phyloP scores from a whole-genome alignment of 2,329 filamentous ascomycete genomes.

The Exophiala sideris region DNA sequence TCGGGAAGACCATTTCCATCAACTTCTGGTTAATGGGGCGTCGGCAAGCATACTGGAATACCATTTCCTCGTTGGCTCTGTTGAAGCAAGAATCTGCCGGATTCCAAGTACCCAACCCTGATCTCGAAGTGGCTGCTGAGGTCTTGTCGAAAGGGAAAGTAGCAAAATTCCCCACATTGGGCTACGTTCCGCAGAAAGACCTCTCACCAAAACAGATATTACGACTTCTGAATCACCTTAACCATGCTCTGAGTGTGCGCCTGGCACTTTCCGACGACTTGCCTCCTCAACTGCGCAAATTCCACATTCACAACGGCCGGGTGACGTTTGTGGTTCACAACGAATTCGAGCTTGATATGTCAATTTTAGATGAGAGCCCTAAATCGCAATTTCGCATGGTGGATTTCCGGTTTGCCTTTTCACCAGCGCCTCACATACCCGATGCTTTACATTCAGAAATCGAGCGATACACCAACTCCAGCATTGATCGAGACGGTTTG shows the following conservation, averaged over 20 bases:
- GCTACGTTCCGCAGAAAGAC: conserved; percentile 70
- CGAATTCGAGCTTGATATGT: conserved; percentile 92
- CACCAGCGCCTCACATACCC: conserved; percentile 65
- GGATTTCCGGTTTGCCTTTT: conserved; percentile 81
- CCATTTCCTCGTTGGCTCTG: conserved; percentile 63
- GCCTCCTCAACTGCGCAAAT: conserved; percentile 73
- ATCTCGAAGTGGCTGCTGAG: conserved; percentile 84
- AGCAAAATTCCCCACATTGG: conserved; percentile 74
- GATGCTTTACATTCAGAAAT: conserved; percentile 62
- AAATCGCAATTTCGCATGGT: conserved; percentile 89
- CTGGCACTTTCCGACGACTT: conserved; percentile 83
- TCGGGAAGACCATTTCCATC: conserved; percentile 85
- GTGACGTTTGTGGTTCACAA: conserved; percentile 79
- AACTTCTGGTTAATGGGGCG: conserved; percentile 68
- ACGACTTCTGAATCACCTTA: conserved; percentile 73
- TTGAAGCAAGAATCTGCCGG: conserved; percentile 69
- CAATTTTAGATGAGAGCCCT: conserved; percentile 80
- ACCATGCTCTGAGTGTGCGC: conserved; percentile 76
- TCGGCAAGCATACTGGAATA: conserved; percentile 57
- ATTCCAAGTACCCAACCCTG: conserved; percentile 80
- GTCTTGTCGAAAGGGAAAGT: conserved; percentile 75
- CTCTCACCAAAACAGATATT: conserved; percentile 70
- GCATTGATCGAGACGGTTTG: conserved; percentile 68
- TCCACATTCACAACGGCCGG: conserved; percentile 76
- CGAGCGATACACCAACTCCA: conserved; percentile 68